phyloP scores from a whole-genome alignment of 1,139 yeast species.

The Nakaseomyces delphensis region DNA sequence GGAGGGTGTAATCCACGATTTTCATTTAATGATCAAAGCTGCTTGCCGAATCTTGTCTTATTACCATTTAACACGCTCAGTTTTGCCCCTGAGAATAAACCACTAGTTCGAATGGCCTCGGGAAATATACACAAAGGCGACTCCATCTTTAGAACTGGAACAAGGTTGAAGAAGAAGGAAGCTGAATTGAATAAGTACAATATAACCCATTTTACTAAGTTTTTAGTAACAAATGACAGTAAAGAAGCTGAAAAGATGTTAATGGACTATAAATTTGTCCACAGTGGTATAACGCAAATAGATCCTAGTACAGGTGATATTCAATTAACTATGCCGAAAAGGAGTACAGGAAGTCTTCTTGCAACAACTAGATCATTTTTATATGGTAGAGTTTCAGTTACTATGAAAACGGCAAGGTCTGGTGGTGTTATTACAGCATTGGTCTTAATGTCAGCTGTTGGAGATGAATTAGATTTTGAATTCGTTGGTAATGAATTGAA shows the following conservation, averaged over 20 bases:
- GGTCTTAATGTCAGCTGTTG: constrained; percentile 74
- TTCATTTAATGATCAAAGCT: constrained; percentile 54
- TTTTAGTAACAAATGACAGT: constrained; percentile 17
- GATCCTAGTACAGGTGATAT: constrained; percentile 15
- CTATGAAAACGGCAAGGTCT: constrained; percentile 27
- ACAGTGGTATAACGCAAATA: constrained; percentile 25
- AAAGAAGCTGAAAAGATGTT: constrained; percentile 20
- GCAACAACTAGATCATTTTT: constrained; percentile 27
- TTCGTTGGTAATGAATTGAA: constrained; percentile 66
- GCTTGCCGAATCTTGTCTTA: constrained; percentile 45
- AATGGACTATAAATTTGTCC: constrained; percentile 24
- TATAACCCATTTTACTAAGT: constrained; percentile 23
- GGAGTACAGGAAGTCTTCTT: constrained; percentile 27
- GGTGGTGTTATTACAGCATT: constrained; percentile 78
- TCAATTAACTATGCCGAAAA: constrained; percentile 28
- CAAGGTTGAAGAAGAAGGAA: constrained; percentile 4
- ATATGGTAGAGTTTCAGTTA: constrained; percentile 27
- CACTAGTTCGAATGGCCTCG: not conserved
- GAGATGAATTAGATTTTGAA: constrained; percentile 89
- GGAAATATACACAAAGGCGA: constrained; percentile 2
- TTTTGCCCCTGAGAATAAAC: not conserved
- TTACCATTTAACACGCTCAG: constrained; percentile 9
- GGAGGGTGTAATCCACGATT: constrained; percentile 72
- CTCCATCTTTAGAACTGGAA: not conserved
- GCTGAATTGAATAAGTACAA: constrained; percentile 16